Percentiles rank a stretch among this genome's conserved stretches.
phyloP scores from a whole-genome alignment of 2,329 filamentous ascomycete genomes.

The Nemania serpens region DNA sequence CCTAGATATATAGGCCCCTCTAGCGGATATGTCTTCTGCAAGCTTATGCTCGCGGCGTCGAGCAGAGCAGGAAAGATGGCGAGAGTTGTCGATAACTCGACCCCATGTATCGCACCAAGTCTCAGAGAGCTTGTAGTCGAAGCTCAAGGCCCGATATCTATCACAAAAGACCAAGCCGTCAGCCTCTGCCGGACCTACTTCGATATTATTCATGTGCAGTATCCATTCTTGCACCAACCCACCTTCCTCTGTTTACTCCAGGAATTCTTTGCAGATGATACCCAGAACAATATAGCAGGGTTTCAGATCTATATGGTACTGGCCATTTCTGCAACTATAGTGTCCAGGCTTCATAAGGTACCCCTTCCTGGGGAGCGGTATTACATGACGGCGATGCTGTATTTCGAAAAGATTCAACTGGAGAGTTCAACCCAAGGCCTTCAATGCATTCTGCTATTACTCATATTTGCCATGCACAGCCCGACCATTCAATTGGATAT shows the following conservation, averaged over 20 bases:
- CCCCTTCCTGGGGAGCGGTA: slow-evolving; percentile 55
- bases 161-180: slow-evolving; percentile 44
- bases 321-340: slow-evolving; percentile 52
- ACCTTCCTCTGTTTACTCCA: slow-evolving; percentile 46
- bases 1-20: slow-evolving; percentile 60
- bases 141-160: slow-evolving; percentile 22
- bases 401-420: slow-evolving; percentile 52
- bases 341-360: slow-evolving; percentile 49
- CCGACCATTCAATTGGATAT: slow-evolving; percentile 54
- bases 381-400: slow-evolving; percentile 52
- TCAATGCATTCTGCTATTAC: slow-evolving; percentile 52
- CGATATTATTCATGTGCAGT: slow-evolving; percentile 52
- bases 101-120: slow-evolving; percentile 22
- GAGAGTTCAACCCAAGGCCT: slow-evolving; percentile 55
- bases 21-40: slow-evolving; percentile 58
- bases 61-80: slow-evolving; percentile 28
- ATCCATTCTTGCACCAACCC: slow-evolving; percentile 54
- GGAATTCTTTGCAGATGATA: slow-evolving; percentile 42
- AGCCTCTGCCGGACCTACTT: slow-evolving; percentile 54
- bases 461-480: slow-evolving; percentile 57
- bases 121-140: slow-evolving; percentile 20
- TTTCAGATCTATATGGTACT: slow-evolving; percentile 61
- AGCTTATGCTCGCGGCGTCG: slow-evolving; percentile 50
- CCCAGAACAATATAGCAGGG: slow-evolving; percentile 38
- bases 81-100: slow-evolving; percentile 7